A percentile compares a stretch with the other conserved stretches of the same genome.
These are phyloP conservation scores for Dactylorhiza incarnata DNA, from an alignment of 106 monocot genomes.

Conservation along the genomic window DNA sequence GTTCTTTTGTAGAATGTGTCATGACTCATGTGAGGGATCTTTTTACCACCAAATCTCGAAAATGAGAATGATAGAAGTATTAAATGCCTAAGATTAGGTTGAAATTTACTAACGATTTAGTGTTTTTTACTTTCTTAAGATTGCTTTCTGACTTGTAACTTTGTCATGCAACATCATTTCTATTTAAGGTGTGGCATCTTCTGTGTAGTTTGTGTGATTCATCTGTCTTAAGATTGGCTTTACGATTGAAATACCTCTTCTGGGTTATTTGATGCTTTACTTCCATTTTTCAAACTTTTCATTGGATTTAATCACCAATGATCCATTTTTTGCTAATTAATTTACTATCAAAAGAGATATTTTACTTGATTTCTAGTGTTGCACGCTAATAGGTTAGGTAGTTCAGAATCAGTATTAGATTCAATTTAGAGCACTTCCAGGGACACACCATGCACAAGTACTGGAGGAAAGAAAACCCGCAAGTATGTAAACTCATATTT, in stretches of 20 bases:
- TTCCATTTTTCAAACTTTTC: not conserved
- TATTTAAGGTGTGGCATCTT: no score
- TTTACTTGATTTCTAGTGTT: not conserved
- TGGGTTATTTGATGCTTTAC: not conserved
- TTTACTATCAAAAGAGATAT: not conserved
- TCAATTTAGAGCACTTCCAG: slow-evolving; percentile 29
- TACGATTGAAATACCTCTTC: not conserved
- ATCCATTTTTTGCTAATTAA: not conserved
- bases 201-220: not conserved
- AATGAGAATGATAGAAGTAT: no score
- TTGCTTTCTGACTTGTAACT: no score
- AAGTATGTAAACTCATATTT: slow-evolving; percentile 45
- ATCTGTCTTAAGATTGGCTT: not conserved
- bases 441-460: slow-evolving; percentile 41
- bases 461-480: slow-evolving; percentile 59
- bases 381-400: slow-evolving; percentile 24
- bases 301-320: not conserved
- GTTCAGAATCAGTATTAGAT: slow-evolving; percentile 15
- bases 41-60: no score
- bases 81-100: no score
- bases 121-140: no score
- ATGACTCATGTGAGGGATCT: no score
- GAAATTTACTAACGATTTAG: no score
- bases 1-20: no score
- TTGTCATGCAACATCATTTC: no score